phyloP scores from a whole-genome alignment of 1,139 yeast species.

The Taphrina pruni region DNA sequence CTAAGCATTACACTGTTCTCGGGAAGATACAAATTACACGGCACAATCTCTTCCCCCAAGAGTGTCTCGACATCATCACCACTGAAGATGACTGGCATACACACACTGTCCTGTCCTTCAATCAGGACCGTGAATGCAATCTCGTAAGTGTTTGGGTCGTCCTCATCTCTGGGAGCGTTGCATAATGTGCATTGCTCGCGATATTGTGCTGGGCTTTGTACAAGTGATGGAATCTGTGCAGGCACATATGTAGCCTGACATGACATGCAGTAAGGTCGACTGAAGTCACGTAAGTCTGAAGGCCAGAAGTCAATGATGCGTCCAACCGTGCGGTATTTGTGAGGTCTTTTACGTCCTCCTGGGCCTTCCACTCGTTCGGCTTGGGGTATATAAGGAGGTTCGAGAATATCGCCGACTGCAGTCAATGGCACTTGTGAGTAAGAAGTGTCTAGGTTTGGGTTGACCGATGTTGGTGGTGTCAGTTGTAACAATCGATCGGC shows the following conservation, averaged over 20 bases:
- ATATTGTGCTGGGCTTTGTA: conserved; percentile 16
- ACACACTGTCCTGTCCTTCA: conserved; percentile 42
- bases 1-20: conserved; percentile 26
- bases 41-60: conserved; percentile 29
- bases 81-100: conserved; percentile 40
- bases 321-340: conserved; percentile 40
- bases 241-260: conserved; percentile 39
- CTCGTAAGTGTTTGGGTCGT: conserved; percentile 35
- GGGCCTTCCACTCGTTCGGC: conserved; percentile 20
- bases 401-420: conserved; percentile 40
- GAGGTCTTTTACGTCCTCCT: conserved; percentile 19
- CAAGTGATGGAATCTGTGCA: neutral
- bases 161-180: conserved; percentile 5
- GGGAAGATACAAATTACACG: conserved; percentile 30
- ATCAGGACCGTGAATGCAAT: conserved; percentile 36
- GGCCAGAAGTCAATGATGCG: conserved; percentile 41
- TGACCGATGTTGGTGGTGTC: conserved; percentile 35
- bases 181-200: conserved; percentile 24
- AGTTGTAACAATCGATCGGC: conserved; percentile 14
- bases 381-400: conserved; percentile 30
- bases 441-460: conserved; percentile 35
- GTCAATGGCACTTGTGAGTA: conserved; percentile 39
- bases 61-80: conserved; percentile 41
- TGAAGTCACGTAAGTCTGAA: conserved; percentile 38
- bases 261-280: conserved; percentile 39